Conservation (phyloP, 768 basidiomycete species). For the Tylopilus balloui region DNA sequence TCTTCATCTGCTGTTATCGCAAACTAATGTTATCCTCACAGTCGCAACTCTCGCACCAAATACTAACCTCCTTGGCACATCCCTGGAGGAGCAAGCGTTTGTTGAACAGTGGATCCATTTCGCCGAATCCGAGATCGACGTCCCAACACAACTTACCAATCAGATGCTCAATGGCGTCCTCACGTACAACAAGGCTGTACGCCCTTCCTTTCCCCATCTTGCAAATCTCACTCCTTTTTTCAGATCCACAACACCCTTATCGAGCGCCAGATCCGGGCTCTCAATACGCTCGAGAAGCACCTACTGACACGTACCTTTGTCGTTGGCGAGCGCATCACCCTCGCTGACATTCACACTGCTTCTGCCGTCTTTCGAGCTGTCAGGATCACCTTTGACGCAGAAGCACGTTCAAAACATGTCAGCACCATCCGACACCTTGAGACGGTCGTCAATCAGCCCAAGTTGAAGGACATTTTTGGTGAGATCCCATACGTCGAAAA, state of each 20-base stretch:
- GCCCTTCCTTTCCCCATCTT: slow-evolving; percentile 24
- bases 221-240: not conserved
- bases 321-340: slow-evolving; percentile 89
- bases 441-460: slow-evolving; percentile 83
- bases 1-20: slow-evolving; percentile 10
- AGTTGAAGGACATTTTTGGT: slow-evolving; percentile 64
- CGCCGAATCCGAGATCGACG: slow-evolving; percentile 59
- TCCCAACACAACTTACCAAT: slow-evolving; percentile 34
- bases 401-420: slow-evolving; percentile 60
- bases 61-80: slow-evolving; percentile 67
- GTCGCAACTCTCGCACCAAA: slow-evolving; percentile 77
- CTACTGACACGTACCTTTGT: slow-evolving; percentile 82
- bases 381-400: slow-evolving; percentile 57
- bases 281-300: slow-evolving; percentile 68
- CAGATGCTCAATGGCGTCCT: slow-evolving; percentile 44
- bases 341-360: slow-evolving; percentile 81
- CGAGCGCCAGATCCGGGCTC: slow-evolving; percentile 52
- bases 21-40: slow-evolving; percentile 31
- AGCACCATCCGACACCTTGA: slow-evolving; percentile 82
- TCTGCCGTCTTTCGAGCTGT: slow-evolving; percentile 52
- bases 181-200: slow-evolving; percentile 81
- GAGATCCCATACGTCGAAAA: slow-evolving; percentile 62
- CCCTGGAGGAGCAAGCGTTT: slow-evolving; percentile 61
- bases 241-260: slow-evolving; percentile 55
- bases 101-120: slow-evolving; percentile 86